phyloP scores from a whole-genome alignment of 192 early-diverging fungal species.

The Coemansia sp. region DNA sequence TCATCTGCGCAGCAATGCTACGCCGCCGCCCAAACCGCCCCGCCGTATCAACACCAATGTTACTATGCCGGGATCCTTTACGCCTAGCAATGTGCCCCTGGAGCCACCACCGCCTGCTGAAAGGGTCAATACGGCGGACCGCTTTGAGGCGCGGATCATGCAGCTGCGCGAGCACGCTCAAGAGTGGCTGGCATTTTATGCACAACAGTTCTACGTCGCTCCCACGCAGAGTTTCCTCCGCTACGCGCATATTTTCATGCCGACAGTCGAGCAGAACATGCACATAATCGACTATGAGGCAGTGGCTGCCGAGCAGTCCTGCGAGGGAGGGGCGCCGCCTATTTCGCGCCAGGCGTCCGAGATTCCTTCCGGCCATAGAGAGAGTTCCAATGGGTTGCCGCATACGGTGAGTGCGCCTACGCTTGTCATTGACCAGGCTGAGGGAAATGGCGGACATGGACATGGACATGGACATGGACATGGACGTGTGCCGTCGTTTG shows the following conservation, averaged over 20 bases:
- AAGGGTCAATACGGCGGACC: slow-evolving; percentile 8
- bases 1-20: slow-evolving; percentile 9
- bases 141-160: slow-evolving; percentile 17
- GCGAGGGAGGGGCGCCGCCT: too few species aligned
- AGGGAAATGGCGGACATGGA: too few species aligned
- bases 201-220: slow-evolving; percentile 49
- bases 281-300: slow-evolving; percentile 49
- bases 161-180: slow-evolving; percentile 42
- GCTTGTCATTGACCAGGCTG: neutral
- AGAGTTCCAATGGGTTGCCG: too few species aligned
- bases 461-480: too few species aligned
- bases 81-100: too few species aligned
- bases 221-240: slow-evolving; percentile 38
- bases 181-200: slow-evolving; percentile 52
- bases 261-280: slow-evolving; percentile 31
- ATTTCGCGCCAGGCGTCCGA: too few species aligned
- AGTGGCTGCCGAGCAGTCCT: too few species aligned
- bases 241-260: slow-evolving; percentile 34
- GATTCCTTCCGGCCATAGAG: too few species aligned
- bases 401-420: neutral
- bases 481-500: slow-evolving; percentile 9
- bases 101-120: too few species aligned
- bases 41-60: neutral
- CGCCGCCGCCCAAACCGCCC: slow-evolving; percentile 25
- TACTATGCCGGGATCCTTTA: neutral